These are phyloP conservation scores for Melampsora larici-populina DNA, from an alignment of 1,284 basidiomycete species.

Conservation along the genomic window DNA sequence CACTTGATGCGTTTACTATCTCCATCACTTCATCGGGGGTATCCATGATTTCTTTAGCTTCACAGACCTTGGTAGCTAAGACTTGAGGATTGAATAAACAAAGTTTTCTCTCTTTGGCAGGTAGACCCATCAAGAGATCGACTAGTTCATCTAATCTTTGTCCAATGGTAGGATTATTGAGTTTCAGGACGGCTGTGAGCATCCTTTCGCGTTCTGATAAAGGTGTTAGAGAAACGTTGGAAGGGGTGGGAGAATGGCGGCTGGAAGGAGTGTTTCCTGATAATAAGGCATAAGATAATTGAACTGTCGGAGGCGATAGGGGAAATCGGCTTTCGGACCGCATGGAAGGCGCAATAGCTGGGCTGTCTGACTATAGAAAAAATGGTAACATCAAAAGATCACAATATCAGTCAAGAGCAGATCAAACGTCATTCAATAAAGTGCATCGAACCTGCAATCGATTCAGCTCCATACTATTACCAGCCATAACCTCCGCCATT, in stretches of 20 bases:
- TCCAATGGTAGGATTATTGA: slow-evolving; percentile 54
- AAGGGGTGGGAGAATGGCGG: slow-evolving; percentile 31
- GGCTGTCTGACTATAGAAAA: background rate
- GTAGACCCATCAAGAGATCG: slow-evolving; percentile 74
- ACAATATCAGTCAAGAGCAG: too few relatives aligned
- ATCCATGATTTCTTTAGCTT: slow-evolving; percentile 68
- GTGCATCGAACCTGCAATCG: background rate
- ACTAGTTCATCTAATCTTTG: slow-evolving; percentile 64
- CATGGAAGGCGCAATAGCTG: background rate
- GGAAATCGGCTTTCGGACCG: background rate
- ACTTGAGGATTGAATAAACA: slow-evolving; percentile 82
- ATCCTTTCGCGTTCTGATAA: slow-evolving; percentile 72
- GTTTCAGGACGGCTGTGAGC: slow-evolving; percentile 63
- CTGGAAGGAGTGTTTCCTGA: slow-evolving; percentile 13
- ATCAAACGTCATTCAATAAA: too few relatives aligned
- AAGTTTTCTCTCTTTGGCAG: slow-evolving; percentile 81
- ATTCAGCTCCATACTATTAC: background rate
- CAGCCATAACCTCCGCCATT: background rate
- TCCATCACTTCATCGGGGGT: slow-evolving; percentile 62
- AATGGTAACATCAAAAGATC: background rate
- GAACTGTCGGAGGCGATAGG: background rate
- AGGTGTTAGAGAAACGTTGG: slow-evolving; percentile 56
- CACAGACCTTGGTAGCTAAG: slow-evolving; percentile 70
- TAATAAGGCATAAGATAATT: background rate
- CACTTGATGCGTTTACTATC: slow-evolving; percentile 58